A percentile compares a stretch with the other conserved stretches of the same genome.
Evolutionary conservation across 805 yeast species (phyloP).

Genomic region (Kodamaea restingae): DNA sequence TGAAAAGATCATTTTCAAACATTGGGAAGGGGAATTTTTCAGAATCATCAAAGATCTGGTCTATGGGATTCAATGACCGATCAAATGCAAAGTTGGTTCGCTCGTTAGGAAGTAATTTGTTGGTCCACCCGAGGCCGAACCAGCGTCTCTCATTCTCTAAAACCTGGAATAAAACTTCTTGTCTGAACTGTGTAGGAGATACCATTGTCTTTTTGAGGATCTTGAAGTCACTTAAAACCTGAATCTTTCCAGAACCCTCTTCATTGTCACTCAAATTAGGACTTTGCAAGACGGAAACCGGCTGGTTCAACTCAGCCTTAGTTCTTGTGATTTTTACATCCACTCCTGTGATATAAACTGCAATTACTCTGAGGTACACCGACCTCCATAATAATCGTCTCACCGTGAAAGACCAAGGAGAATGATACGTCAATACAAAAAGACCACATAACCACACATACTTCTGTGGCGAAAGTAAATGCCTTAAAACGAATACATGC

Average conservation of each 20-base stretch:
- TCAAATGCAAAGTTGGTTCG: conserved; percentile 46
- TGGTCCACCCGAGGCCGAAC: conserved; percentile 60
- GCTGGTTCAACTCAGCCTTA: conserved; percentile 2
- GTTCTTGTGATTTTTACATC: conserved; percentile 10
- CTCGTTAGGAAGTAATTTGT: conserved; percentile 48
- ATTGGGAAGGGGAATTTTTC: conserved; percentile 44
- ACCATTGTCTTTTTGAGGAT: conserved; percentile 34
- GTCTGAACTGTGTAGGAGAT: conserved; percentile 42
- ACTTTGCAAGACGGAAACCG: conserved; percentile 16
- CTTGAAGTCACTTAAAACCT: conserved; percentile 32
- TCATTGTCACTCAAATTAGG: conserved; percentile 14
- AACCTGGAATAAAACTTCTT: conserved; percentile 47
- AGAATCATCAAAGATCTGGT: conserved; percentile 23
- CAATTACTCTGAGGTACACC: conserved; percentile 35
- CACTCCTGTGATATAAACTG: conserved; percentile 40
- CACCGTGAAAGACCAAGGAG: conserved; percentile 45
- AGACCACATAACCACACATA: conserved; percentile 37
- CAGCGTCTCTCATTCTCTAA: conserved; percentile 59
- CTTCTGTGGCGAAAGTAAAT: conserved; percentile 29
- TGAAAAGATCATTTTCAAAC: conserved; percentile 32
- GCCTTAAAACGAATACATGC: conserved; percentile 34
- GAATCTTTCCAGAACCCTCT: conserved; percentile 14
- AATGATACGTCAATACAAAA: conserved; percentile 40
- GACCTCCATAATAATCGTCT: conserved; percentile 51
- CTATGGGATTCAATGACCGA: conserved; percentile 27